Conservation (phyloP, 2,329 filamentous ascomycete genomes). For the Exophiala viscosa region DNA sequence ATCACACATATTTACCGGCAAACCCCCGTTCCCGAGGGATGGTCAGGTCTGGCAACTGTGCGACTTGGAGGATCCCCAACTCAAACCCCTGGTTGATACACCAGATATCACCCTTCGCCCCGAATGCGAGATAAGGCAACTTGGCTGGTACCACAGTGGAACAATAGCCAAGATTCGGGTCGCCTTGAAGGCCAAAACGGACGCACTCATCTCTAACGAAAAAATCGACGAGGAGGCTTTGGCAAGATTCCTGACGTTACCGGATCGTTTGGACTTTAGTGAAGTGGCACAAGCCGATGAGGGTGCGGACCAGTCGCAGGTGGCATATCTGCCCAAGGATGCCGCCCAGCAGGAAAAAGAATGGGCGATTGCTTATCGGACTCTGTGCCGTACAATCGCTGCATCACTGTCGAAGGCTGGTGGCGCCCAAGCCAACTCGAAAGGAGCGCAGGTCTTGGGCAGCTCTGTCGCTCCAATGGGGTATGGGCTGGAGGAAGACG, state of each 20-base stretch:
- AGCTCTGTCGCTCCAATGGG: constrained; percentile 1
- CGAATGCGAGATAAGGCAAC: constrained; percentile 57
- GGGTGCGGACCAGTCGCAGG: background rate
- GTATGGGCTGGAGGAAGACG: background rate
- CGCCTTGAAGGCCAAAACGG: constrained; percentile 83
- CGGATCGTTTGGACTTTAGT: constrained; percentile 28
- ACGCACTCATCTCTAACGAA: constrained; percentile 53
- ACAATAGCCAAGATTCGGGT: constrained; percentile 78
- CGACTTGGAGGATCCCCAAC: constrained; percentile 78
- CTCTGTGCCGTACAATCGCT: constrained; percentile 13
- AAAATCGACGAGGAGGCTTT: constrained; percentile 36
- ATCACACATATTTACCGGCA: constrained; percentile 77
- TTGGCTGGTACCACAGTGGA: constrained; percentile 82
- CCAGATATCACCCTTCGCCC: constrained; percentile 51
- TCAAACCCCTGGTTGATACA: constrained; percentile 58
- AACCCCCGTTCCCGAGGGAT: constrained; percentile 64
- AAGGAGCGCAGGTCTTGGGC: constrained; percentile 2
- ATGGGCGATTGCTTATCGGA: constrained; percentile 23
- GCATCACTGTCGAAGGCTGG: constrained; percentile 7
- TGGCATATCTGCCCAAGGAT: constrained; percentile 12
- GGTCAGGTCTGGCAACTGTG: constrained; percentile 93
- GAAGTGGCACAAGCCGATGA: background rate
- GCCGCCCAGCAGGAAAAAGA: constrained; percentile 21
- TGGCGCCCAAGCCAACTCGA: constrained; percentile 12
- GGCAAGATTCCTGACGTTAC: constrained; percentile 36